Evolutionary conservation across 768 basidiomycete species (phyloP), one percentile per base, ranked within the genome.

Genomic region (Suillus bovinus): DNA sequence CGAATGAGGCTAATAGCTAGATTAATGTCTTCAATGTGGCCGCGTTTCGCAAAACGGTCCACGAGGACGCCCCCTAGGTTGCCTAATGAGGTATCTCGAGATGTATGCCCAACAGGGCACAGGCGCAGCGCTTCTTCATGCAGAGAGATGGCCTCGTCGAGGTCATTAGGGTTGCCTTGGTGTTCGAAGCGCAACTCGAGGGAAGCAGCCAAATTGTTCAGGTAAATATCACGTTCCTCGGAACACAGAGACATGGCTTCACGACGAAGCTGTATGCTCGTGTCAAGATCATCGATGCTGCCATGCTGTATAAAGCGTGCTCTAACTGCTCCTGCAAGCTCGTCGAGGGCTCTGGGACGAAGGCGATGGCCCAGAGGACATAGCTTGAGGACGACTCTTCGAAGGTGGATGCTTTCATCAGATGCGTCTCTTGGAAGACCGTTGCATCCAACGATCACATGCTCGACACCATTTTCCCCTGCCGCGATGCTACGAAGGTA

Each of bases 291-390:
- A 46, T 46, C 44, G 11, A 46, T 46, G 22, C 1, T 24, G 22
- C 44, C 44, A 2, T 5, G 2, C 22, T 22, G 44, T 2, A 2
- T 0, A 5, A 46, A 46, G 4, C 44, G 22, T 4, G 5, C 1
- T 0, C 5, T 0, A 0, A 44, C 0, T n/a, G n/a, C 42, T 1
- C 3, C 0, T n/a, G 42, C 9, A 44, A 44, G n/a, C 0, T 3
- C 1, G 20, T n/a, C 0, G 9, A n/a, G 41, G 4, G 4, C 41
- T n/a, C 4, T 11, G 1, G 0, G n/a, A 44, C 42, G 42, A 11
- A 3, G 42, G n/a, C 0, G n/a, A 44, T 24, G 5, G 13, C 13
- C 22, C 5, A 24, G 13, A 46, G 44, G 22, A 46, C 22, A 46
- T 22, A 46, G 5, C 5, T 46, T 22, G 44, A 46, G 5, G 5